phyloP scores from a whole-genome alignment of 495 filamentous ascomycete species.

The Schizothecium vesticola region DNA sequence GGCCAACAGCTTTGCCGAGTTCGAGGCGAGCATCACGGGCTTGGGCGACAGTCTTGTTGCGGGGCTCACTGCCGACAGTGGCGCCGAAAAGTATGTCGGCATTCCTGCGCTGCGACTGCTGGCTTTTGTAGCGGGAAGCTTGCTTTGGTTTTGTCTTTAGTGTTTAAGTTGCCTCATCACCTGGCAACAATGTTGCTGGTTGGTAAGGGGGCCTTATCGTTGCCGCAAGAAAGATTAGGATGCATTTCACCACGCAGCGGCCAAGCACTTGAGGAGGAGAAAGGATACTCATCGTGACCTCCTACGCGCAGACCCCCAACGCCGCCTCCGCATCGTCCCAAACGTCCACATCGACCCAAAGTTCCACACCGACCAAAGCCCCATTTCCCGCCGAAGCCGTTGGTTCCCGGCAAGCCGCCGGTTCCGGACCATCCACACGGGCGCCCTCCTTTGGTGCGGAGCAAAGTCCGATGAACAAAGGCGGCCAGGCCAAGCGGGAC shows the following conservation, averaged over 20 bases:
- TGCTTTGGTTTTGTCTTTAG: not conserved
- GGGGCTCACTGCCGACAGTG: not conserved
- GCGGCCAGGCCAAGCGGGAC: not conserved
- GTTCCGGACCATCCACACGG: not conserved
- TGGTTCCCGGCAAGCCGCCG: not conserved
- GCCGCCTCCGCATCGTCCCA: not conserved
- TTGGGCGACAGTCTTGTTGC: constrained; percentile 41
- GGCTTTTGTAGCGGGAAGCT: not conserved
- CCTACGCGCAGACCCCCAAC: not conserved
- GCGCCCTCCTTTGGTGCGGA: not conserved
- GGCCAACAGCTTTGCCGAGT: constrained; percentile 35
- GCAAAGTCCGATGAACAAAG: not conserved
- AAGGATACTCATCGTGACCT: not conserved
- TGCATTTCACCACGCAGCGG: not conserved
- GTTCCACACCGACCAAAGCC: not conserved
- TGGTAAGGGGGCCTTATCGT: not conserved
- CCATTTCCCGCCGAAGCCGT: not conserved
- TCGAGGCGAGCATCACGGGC: constrained; percentile 44
- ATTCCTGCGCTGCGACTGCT: not conserved
- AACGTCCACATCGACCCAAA: not conserved
- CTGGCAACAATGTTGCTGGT: not conserved
- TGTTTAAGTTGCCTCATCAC: not conserved
- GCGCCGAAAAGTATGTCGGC: not conserved
- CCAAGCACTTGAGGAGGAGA: not conserved
- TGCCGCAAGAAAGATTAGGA: not conserved